A percentile compares a stretch with the other conserved stretches of the same genome.
phyloP scores from a whole-genome alignment of 2,329 filamentous ascomycete genomes.

The Leptographium wingfieldii region DNA sequence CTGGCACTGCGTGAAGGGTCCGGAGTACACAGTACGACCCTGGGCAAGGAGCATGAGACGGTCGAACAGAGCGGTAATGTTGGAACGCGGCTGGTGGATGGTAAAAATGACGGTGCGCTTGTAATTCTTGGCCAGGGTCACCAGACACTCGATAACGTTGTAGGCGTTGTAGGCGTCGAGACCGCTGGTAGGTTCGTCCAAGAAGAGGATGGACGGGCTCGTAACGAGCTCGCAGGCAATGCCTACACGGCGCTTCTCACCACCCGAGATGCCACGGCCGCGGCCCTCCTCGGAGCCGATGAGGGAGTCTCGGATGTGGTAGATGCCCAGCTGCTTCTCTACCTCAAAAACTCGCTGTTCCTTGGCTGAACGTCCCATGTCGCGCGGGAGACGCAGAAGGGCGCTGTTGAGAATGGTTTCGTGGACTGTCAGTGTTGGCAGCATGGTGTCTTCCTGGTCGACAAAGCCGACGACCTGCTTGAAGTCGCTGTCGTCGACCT shows the following conservation, averaged over 20 bases:
- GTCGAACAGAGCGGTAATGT: slow-evolving; percentile 95
- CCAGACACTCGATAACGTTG: slow-evolving; percentile 93
- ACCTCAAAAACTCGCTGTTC: slow-evolving; percentile 86
- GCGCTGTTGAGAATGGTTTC: slow-evolving; percentile 96
- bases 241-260: slow-evolving; percentile 89
- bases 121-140: slow-evolving; percentile 89
- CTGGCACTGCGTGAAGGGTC: slow-evolving; percentile 79
- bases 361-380: slow-evolving; percentile 82
- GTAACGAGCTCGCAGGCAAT: slow-evolving; percentile 98
- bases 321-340: slow-evolving; percentile 89
- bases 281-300: slow-evolving; percentile 94
- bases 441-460: slow-evolving; percentile 94
- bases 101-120: slow-evolving; percentile 97
- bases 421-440: slow-evolving; percentile 90
- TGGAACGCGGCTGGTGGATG: slow-evolving; percentile 94
- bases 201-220: slow-evolving; percentile 89
- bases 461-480: slow-evolving; percentile 91
- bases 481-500: slow-evolving; percentile 72
- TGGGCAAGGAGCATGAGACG: slow-evolving; percentile 82
- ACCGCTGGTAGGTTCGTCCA: slow-evolving; percentile 94
- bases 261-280: slow-evolving; percentile 89
- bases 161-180: slow-evolving; percentile 95
- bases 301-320: slow-evolving; percentile 84
- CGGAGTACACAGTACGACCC: slow-evolving; percentile 85
- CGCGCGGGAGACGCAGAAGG: slow-evolving; percentile 75